A percentile compares a stretch with the other conserved stretches of the same genome.
Evolutionary conservation across 129 eudicot species (phyloP).

Genomic region (Flaveria brownii): DNA sequence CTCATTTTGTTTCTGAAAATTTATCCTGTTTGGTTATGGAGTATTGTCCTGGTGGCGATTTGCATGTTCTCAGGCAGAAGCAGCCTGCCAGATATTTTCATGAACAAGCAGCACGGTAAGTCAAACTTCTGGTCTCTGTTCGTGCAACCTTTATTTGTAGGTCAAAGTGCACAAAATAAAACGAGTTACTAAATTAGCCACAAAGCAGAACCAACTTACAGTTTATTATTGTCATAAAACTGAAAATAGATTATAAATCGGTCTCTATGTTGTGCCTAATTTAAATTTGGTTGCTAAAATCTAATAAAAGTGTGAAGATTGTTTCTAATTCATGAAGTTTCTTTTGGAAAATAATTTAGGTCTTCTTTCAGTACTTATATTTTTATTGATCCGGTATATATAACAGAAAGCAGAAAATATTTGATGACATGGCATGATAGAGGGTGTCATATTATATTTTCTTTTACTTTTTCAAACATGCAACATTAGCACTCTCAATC

Average conservation of each 20-base stretch:
- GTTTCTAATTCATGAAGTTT: background rate
- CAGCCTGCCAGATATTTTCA: slow-evolving; percentile 91
- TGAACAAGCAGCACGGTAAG: slow-evolving; percentile 95
- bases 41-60: slow-evolving; percentile 97
- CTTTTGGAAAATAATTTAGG: background rate
- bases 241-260: background rate
- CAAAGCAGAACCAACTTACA: too few relatives aligned
- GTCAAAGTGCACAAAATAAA: background rate
- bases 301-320: background rate
- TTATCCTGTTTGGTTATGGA: slow-evolving; percentile 95
- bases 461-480: too few relatives aligned
- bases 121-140: slow-evolving; percentile 1
- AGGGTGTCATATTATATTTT: too few relatives aligned
- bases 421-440: too few relatives aligned
- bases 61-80: slow-evolving; percentile 95
- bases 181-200: too few relatives aligned
- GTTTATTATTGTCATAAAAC: background rate
- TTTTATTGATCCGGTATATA: background rate
- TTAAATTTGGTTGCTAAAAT: background rate
- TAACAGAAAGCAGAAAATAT: too few relatives aligned
- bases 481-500: background rate
- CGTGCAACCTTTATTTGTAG: background rate
- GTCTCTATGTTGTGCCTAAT: background rate
- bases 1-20: slow-evolving; percentile 88
- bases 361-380: background rate